Evolutionary conservation across 352 stramenopile species (phyloP).

Genomic region (Globisporangium perplexum): DNA sequence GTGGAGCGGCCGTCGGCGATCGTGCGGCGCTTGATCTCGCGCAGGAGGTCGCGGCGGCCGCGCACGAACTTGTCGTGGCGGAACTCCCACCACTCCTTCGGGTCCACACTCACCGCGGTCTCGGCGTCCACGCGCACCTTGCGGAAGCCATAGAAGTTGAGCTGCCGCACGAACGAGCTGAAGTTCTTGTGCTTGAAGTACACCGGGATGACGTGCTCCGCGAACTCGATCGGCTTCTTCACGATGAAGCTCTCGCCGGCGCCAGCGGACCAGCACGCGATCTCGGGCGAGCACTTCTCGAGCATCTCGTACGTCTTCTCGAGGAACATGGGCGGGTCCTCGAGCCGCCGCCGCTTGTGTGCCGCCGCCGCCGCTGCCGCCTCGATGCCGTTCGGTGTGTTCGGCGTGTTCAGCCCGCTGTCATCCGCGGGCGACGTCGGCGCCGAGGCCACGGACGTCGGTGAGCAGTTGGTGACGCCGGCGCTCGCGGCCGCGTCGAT

Average conservation of each 20-base stretch:
- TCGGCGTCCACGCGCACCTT: conserved; percentile 65
- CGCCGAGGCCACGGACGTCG: conserved; percentile 24
- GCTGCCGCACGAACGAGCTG: conserved; percentile 89
- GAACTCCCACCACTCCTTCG: conserved; percentile 83
- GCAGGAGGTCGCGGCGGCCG: conserved; percentile 56
- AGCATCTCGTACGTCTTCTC: conserved; percentile 91
- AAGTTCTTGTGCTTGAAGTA: conserved; percentile 94
- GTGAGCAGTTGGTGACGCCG: conserved; percentile 14
- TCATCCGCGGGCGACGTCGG: conserved; percentile 29
- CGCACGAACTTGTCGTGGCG: conserved; percentile 80
- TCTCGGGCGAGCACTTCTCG: conserved; percentile 59
- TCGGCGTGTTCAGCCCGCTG: conserved; percentile 23
- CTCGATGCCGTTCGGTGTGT: conserved; percentile 21
- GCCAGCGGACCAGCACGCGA: conserved; percentile 70
- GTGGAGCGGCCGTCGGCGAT: conserved; percentile 16
- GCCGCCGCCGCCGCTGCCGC: conserved; percentile 2
- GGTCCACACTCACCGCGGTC: conserved; percentile 26
- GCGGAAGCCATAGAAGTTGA: conserved; percentile 91
- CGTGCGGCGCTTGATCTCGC: conserved; percentile 67
- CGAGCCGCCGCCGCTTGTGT: conserved; percentile 28
- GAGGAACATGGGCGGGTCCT: conserved; percentile 71
- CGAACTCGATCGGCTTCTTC: conserved; percentile 83
- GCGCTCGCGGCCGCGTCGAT: conserved; percentile 24
- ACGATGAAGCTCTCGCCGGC: conserved; percentile 85
- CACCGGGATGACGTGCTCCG: conserved; percentile 79